These are phyloP conservation scores for Acanthochlamys bracteata DNA, from an alignment of 106 monocot species.

Conservation along the genomic window DNA sequence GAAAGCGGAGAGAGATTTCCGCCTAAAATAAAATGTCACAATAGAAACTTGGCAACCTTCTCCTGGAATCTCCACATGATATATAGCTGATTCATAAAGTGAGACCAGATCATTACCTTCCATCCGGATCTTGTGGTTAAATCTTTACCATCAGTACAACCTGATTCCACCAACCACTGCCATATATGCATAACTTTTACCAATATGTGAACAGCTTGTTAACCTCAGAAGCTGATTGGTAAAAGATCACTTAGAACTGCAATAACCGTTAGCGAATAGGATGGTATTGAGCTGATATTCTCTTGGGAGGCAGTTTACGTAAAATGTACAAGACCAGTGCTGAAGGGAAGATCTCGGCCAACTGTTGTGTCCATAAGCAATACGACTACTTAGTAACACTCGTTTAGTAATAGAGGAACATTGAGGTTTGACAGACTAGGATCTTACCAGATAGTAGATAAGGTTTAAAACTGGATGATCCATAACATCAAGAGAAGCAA, in stretches of 20 bases:
- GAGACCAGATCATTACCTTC: not conserved
- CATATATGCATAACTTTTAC: not conserved
- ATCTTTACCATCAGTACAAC: not conserved
- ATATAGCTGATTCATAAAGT: not conserved
- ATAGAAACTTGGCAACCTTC: not conserved
- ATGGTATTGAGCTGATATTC: slow-evolving; percentile 66
- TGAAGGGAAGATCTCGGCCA: slow-evolving; percentile 66
- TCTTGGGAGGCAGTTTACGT: slow-evolving; percentile 60
- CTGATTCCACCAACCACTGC: not conserved
- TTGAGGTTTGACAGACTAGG: not conserved
- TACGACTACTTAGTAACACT: not conserved
- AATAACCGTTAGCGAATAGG: slow-evolving; percentile 36
- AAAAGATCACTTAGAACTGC: not conserved
- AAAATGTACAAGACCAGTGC: slow-evolving; percentile 63
- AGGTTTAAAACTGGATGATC: slow-evolving; percentile 83
- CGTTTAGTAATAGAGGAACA: not conserved
- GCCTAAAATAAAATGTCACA: not conserved
- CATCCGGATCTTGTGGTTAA: not conserved
- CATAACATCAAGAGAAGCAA: slow-evolving; percentile 72
- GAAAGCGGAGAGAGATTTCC: not conserved
- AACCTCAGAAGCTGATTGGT: not conserved
- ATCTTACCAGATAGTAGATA: slow-evolving; percentile 60
- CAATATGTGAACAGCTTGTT: not conserved
- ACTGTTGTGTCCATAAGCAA: slow-evolving; percentile 19
- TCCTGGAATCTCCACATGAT: too few relatives aligned